Base-by-base conservation (phyloP, 2,329 filamentous ascomycete species). In the Biscogniauxia mediterranea region DNA sequence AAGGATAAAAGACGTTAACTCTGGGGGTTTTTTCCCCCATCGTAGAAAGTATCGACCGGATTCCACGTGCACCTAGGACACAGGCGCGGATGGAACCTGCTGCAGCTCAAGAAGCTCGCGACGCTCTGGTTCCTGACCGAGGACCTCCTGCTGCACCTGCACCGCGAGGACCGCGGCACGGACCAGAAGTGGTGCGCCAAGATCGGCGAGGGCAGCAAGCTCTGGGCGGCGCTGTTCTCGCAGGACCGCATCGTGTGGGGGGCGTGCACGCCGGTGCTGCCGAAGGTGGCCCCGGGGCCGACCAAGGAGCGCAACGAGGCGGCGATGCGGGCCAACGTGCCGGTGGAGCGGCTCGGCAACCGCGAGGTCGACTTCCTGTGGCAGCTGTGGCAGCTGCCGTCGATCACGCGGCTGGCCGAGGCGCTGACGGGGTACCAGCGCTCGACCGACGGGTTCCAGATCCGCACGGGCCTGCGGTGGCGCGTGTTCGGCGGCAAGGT, bases 21-120 rank as follows among this genome's bases (percentile, higher is more conserved):
- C 28, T 32, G 7, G 5, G 5, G 2, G 3, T 32, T 13, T 32
- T 13, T 32, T 32, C 28, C 28, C 7, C 3, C 13, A 46, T 11
- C 17, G 11, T 6, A 46, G 38, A 6, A 65, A 19, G 51, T 57
- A 32, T 65, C 64, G 28, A 57, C 66, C 9, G 67, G 68, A 20
- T 17, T 70, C 1, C 66, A 69, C 23, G 55, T 70, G 5, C 66
- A 70, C 32, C 17, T 70, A 20, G 68, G 68, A 9, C 62, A 70
- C 46, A 62, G 59, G 17, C 51, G 61, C 6, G 68, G 68, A 2
- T 70, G 66, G 67, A 63, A 61, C 20, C 60, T 70, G 21, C 51
- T 58, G 20, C 64, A 69, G 20, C 32, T 65, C 1, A 70, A 70
- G 61, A 64, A 59, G 52, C 66, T 70, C 28, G 56, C 62, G 8